Base-by-base conservation (phyloP, 257 asterid species). In the Solanum bulbocastanum region DNA sequence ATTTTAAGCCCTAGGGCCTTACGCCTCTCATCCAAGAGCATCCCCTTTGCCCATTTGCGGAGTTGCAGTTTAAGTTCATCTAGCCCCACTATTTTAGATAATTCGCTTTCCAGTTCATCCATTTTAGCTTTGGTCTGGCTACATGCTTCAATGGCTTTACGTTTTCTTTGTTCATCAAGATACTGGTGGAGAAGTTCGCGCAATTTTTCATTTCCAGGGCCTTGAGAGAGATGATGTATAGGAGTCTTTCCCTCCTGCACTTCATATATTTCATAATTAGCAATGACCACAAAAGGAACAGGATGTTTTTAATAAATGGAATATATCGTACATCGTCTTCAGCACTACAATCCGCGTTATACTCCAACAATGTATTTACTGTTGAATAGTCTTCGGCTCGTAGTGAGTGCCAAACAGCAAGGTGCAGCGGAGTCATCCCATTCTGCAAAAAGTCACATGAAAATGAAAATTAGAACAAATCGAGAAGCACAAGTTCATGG, bases 351-450 rank as follows among this genome's bases (percentile, higher is more conserved):
- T 97, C 91, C 4, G 99, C 98, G 83, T 93, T 92, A 87, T 92
- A 87, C 88, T 96, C 98, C 10, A 97, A 95, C 93, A 97, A 93
- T 4, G 99, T 95, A 90, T 90, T 91, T 83, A 97, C 99, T 27
- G 99, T 94, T 52, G 97, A 93, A 87, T 87, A 93, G 86, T 97
- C 98, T 89, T 92, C 95, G 30, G 94, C 92, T 88, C 95, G 92
- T 86, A 97, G 94, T 20, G 99, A 94, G 90, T 97, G 98, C 98
- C 99, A 97, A 66, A 97, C 99, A 91, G 99, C 98, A 92, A 97
- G 99, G 92, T 97, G 99, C 90, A 97, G 86, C 46, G 99, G 99
- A 87, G 98, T 94, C 99, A 96, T 96, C 82, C 98, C 99, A 87
- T 96, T 96, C 99, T 96, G 96, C 89, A 78, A 15, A 87, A 44